phyloP scores from a whole-genome alignment of 2,329 filamentous ascomycete genomes.

The Calonectria leucothoes region DNA sequence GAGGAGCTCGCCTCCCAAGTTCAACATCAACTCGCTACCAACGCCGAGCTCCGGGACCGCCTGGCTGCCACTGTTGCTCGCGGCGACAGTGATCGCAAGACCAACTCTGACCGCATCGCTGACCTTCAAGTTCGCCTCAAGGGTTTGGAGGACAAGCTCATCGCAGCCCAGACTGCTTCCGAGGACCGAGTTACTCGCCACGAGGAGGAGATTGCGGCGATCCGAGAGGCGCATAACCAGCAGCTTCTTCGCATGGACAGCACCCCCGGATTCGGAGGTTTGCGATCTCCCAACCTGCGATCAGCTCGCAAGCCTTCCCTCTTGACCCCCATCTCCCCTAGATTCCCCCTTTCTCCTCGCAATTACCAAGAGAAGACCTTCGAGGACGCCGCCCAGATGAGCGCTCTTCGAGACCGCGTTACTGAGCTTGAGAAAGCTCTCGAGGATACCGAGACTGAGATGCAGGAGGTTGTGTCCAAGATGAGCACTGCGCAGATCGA shows the following conservation, averaged over 20 bases:
- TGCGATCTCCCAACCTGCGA: slow-evolving; percentile 47
- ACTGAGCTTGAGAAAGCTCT: slow-evolving; percentile 84
- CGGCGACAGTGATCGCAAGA: slow-evolving; percentile 85
- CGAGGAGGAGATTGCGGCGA: slow-evolving; percentile 82
- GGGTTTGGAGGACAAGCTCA: slow-evolving; percentile 83
- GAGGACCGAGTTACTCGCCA: slow-evolving; percentile 87
- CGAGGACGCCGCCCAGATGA: slow-evolving; percentile 79
- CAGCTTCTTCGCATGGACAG: slow-evolving; percentile 81
- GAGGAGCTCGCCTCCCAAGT: slow-evolving; percentile 85
- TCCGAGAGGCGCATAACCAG: slow-evolving; percentile 81
- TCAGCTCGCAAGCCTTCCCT: slow-evolving; percentile 48
- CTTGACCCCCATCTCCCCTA: slow-evolving; percentile 50
- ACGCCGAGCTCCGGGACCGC: slow-evolving; percentile 79
- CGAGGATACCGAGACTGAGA: slow-evolving; percentile 72
- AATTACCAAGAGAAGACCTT: slow-evolving; percentile 73
- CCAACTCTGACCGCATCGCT: slow-evolving; percentile 85
- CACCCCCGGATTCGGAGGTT: slow-evolving; percentile 45
- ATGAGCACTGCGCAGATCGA: slow-evolving; percentile 88
- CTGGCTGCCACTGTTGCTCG: slow-evolving; percentile 83
- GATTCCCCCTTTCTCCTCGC: slow-evolving; percentile 51
- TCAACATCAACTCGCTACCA: slow-evolving; percentile 81
- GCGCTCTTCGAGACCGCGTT: slow-evolving; percentile 81
- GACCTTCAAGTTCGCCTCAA: slow-evolving; percentile 85
- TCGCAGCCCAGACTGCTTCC: slow-evolving; percentile 84
- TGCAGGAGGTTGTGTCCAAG: slow-evolving; percentile 82